Evolutionary conservation across 164 flowering plant genomes (phyloP).

Genomic region (Cinnamomum chago): DNA sequence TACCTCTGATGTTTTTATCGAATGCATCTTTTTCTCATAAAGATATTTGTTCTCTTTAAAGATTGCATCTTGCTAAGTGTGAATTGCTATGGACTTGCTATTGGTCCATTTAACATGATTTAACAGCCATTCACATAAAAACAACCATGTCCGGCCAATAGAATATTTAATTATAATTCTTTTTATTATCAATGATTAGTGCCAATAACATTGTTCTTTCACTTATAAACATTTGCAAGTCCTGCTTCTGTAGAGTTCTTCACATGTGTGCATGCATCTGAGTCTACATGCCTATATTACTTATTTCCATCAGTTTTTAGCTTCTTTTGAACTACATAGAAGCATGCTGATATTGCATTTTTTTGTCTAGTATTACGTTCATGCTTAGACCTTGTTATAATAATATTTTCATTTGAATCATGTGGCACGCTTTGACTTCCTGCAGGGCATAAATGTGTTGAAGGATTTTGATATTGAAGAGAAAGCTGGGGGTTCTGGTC

Average conservation of each 20-base stretch:
- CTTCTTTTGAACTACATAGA: neutral
- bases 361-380: neutral
- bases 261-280: neutral
- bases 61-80: neutral
- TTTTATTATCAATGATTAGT: too few species aligned
- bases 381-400: neutral
- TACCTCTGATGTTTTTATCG: too few species aligned
- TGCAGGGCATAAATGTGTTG: slow-evolving; percentile 33
- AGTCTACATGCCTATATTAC: neutral
- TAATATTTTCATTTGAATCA: neutral
- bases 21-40: neutral
- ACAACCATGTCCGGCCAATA: too few species aligned
- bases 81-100: neutral
- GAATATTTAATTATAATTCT: too few species aligned
- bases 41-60: neutral
- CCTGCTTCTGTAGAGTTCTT: neutral
- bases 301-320: too few species aligned
- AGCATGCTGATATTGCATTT: neutral
- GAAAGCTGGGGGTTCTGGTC: slow-evolving; percentile 58
- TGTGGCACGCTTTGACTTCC: neutral
- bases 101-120: neutral
- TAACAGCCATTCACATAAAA: too few species aligned
- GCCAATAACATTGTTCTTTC: neutral
- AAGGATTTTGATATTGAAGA: slow-evolving; percentile 54
- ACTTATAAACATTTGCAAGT: neutral